These are phyloP conservation scores for Metschnikowia bowlesiae DNA, from an alignment of 805 yeast genomes.

Conservation along the genomic window DNA sequence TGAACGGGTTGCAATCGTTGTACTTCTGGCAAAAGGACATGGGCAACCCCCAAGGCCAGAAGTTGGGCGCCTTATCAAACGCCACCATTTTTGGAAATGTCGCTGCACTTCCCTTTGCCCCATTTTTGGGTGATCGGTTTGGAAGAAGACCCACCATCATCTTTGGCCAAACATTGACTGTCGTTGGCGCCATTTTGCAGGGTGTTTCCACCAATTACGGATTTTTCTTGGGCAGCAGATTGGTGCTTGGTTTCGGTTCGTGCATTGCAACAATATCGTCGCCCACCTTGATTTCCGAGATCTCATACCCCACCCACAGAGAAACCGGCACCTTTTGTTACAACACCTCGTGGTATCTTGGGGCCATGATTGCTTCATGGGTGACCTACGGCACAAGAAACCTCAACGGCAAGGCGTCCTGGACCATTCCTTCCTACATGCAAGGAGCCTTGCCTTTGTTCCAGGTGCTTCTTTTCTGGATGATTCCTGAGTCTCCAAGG, in stretches of 20 bases:
- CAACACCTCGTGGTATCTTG: slow-evolving; percentile 51
- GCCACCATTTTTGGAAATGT: slow-evolving; percentile 35
- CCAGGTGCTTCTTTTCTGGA: slow-evolving; percentile 24
- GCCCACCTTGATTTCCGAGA: slow-evolving; percentile 47
- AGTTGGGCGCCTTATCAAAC: slow-evolving; percentile 21
- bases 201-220: slow-evolving; percentile 31
- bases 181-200: slow-evolving; percentile 37
- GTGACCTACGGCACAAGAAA: slow-evolving; percentile 44
- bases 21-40: slow-evolving; percentile 37
- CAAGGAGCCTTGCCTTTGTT: slow-evolving; percentile 47
- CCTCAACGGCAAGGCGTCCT: slow-evolving; percentile 24
- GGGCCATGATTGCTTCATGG: slow-evolving; percentile 51
- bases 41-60: slow-evolving; percentile 20
- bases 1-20: slow-evolving; percentile 49
- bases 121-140: slow-evolving; percentile 28
- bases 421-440: slow-evolving; percentile 53
- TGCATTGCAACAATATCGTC: slow-evolving; percentile 40
- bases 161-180: slow-evolving; percentile 22
- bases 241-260: slow-evolving; percentile 47
- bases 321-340: slow-evolving; percentile 35
- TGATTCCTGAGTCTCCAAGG: slow-evolving; percentile 49
- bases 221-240: slow-evolving; percentile 41
- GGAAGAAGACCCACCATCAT: slow-evolving; percentile 38
- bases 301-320: slow-evolving; percentile 42
- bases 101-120: slow-evolving; percentile 20